Base-by-base conservation (phyloP, 345 rosid species). In the Populus alba region DNA sequence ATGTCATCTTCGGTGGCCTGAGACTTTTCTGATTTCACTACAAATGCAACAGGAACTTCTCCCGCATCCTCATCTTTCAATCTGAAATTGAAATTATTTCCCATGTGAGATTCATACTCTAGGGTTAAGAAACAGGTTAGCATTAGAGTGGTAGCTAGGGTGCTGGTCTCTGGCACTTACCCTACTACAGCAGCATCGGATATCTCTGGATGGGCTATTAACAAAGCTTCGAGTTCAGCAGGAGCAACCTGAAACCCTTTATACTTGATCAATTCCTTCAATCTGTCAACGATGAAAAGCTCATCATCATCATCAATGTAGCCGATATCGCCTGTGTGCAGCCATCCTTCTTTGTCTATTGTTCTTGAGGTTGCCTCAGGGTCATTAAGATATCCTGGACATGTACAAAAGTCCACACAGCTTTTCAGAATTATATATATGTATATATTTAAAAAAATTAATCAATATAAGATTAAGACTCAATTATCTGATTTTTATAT, bases 301-400 rank as follows among this genome's bases (percentile, higher is more conserved):
- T 77, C 83, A 33, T 80, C 83, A 11, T 83, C 83, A 9, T 80
- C 68, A 20, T 80, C 86, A 63, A 80, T 80, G 66, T 13, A 83
- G 8, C 83, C 83, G 51, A 83, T 65, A 27, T 83, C 83, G 1
- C 83, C 83, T 5, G 83, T 83, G 63, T 80, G 83, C 38, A 83
- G 39, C 86, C 86, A 83, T 71, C 86, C 86, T 18, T 77, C 71
- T 15, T 86, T 84, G 88, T 91, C 95, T 61, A 90, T 88, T n/a
- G 93, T 91, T 1, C 62, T 82, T 55, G 81, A 53, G 0, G 95
- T 91, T 25, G 95, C 88, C 74, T 86, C 89, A 7, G 81, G 84
- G 8, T 91, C 92, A 47, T 90, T 87, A 33, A 91, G 84, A 70
- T 91, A 90, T 70, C 95, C 93, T 91, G 66, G 2, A 66, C 31